A percentile compares a stretch with the other conserved stretches of the same genome.
Conservation (phyloP, 2,329 filamentous ascomycete species). For the Trichophaea hybrida region DNA sequence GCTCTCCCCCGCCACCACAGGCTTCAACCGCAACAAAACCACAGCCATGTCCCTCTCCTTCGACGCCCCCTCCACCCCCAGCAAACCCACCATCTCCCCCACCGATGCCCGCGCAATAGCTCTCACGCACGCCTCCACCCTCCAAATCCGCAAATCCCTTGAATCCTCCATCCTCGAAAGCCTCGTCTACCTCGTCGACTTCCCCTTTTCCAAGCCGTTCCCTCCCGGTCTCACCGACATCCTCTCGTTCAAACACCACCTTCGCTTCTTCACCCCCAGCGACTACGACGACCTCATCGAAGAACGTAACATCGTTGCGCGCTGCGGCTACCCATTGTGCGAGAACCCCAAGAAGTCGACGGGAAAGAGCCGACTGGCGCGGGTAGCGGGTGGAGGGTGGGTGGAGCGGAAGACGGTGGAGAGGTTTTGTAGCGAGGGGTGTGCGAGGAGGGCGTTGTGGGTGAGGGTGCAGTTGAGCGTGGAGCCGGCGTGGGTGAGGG, state of each 20-base stretch:
- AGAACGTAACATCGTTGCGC: slow-evolving; percentile 70
- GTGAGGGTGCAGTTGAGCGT: slow-evolving; percentile 79
- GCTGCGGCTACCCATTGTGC: slow-evolving; percentile 78
- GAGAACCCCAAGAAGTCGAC: slow-evolving; percentile 40
- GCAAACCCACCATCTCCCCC: slow-evolving; percentile 27
- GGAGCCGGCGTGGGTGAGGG: slow-evolving; percentile 68
- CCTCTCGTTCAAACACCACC: slow-evolving; percentile 47
- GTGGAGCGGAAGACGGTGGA: slow-evolving; percentile 59
- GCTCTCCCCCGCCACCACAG: background rate
- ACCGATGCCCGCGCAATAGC: slow-evolving; percentile 48
- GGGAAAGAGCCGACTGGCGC: slow-evolving; percentile 43
- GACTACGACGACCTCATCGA: slow-evolving; percentile 82
- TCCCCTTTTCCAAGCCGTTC: slow-evolving; percentile 35
- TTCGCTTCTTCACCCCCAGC: slow-evolving; percentile 64
- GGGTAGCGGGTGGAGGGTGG: slow-evolving; percentile 34
- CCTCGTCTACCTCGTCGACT: slow-evolving; percentile 56
- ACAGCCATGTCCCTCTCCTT: slow-evolving; percentile 11
- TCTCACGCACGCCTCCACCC: slow-evolving; percentile 63
- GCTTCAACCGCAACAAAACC: background rate
- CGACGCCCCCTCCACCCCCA: slow-evolving; percentile 12
- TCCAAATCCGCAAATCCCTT: slow-evolving; percentile 68
- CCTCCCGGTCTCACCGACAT: slow-evolving; percentile 45
- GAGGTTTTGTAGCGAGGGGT: slow-evolving; percentile 73
- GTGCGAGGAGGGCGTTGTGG: slow-evolving; percentile 66
- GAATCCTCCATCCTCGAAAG: slow-evolving; percentile 58